Conservation (phyloP, 352 stramenopile species). For the Phytophthora agathidicida region DNA sequence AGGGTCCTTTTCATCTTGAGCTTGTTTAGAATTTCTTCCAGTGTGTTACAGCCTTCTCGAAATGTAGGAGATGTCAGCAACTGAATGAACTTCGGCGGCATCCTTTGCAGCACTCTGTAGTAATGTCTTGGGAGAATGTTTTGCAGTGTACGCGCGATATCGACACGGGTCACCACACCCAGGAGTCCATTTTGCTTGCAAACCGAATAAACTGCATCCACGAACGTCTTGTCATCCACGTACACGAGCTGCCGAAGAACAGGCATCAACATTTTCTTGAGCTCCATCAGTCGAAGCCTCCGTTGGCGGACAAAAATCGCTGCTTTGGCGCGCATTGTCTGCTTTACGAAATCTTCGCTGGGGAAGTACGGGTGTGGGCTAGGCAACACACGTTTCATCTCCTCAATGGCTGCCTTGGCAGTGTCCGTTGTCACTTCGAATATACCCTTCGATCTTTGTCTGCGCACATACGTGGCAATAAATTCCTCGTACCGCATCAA, state of each 20-base stretch:
- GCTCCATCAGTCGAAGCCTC: conserved; percentile 48
- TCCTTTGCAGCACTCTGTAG: conserved; percentile 38
- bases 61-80: conserved; percentile 25
- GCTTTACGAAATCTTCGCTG: conserved; percentile 34
- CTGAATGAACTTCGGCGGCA: neutral
- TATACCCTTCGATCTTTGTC: conserved; percentile 22
- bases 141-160: conserved; percentile 42
- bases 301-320: conserved; percentile 39
- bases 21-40: conserved; percentile 29
- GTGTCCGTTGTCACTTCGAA: conserved; percentile 23
- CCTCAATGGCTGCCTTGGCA: conserved; percentile 29
- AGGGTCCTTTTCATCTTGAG: conserved; percentile 11
- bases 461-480: conserved; percentile 48
- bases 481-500: conserved; percentile 69
- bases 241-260: conserved; percentile 45
- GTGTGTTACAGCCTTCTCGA: conserved; percentile 31
- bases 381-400: conserved; percentile 62
- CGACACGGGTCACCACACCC: conserved; percentile 37
- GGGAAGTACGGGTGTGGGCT: conserved; percentile 59
- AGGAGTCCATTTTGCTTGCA: conserved; percentile 43
- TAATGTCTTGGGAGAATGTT: conserved; percentile 47
- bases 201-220: conserved; percentile 46
- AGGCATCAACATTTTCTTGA: conserved; percentile 48
- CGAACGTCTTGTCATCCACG: conserved; percentile 51
- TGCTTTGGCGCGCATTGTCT: conserved; percentile 46